These are phyloP conservation scores for Cutaneotrichosporon sp. DNA, from an alignment of 1,284 basidiomycete genomes.

Conservation along the genomic window DNA sequence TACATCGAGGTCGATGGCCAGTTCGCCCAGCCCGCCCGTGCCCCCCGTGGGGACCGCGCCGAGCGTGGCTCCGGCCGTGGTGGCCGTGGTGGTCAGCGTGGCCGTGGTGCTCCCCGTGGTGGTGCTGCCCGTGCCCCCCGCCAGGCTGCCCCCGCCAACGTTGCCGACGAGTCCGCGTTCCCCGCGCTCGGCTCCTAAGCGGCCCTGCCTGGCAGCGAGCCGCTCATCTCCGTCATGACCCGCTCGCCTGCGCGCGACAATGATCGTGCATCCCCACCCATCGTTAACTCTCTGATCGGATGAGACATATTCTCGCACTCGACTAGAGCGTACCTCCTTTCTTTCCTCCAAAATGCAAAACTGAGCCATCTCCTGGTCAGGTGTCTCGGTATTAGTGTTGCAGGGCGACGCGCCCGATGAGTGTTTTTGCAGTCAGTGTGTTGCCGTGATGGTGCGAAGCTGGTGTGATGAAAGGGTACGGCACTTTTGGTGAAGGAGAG, in stretches of 20 bases:
- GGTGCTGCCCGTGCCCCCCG: conserved; percentile 35
- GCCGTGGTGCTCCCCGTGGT: conserved; percentile 49
- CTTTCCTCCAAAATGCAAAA: conserved; percentile 11
- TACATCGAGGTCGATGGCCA: conserved; percentile 48
- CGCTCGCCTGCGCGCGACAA: no score
- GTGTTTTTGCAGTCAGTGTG: no score
- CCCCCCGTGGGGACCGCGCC: conserved; percentile 26
- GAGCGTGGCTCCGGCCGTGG: conserved; percentile 30
- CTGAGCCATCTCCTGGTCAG: conserved; percentile 10
- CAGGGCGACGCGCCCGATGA: no score
- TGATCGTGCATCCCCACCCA: no score
- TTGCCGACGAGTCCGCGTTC: conserved; percentile 75
- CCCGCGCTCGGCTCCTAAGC: conserved; percentile 58
- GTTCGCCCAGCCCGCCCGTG: conserved; percentile 43
- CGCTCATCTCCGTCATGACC: neutral
- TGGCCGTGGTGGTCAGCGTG: conserved; percentile 38
- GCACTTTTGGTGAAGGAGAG: no score
- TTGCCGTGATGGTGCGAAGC: no score
- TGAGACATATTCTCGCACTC: no score
- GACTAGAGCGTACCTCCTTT: conserved; percentile 1
- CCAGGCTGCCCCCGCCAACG: conserved; percentile 53
- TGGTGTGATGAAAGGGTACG: neutral
- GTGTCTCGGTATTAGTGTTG: neutral
- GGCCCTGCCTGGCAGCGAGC: neutral
- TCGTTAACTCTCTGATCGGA: conserved; percentile 1